Conservation (phyloP, 805 yeast species). For the Geotrichum ghanense region DNA sequence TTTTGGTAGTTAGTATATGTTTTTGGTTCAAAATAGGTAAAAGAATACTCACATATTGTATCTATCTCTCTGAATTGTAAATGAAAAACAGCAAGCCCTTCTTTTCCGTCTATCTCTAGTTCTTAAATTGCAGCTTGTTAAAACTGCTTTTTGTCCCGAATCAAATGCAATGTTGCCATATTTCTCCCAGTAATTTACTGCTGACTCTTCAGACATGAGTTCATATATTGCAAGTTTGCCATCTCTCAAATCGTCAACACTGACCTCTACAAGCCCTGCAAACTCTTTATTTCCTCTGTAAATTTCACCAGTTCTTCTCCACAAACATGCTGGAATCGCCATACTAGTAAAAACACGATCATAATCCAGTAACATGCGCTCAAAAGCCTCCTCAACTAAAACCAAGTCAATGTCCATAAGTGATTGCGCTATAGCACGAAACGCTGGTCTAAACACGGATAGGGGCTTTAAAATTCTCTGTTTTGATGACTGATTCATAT, state of each 20-base stretch:
- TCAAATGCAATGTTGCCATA: conserved; percentile 95
- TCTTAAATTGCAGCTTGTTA: conserved; percentile 81
- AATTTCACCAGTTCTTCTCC: conserved; percentile 96
- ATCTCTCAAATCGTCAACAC: conserved; percentile 81
- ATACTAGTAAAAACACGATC: conserved; percentile 92
- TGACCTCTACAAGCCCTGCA: conserved; percentile 83
- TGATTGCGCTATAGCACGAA: conserved; percentile 82
- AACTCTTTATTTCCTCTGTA: conserved; percentile 92
- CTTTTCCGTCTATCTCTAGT: conserved; percentile 72
- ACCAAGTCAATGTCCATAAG: conserved; percentile 85
- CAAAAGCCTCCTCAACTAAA: conserved; percentile 87
- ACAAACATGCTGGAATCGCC: conserved; percentile 96
- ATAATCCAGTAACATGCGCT: conserved; percentile 83
- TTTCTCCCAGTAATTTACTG: conserved; percentile 96
- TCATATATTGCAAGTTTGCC: conserved; percentile 90
- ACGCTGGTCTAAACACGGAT: conserved; percentile 81
- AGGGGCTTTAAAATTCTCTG: conserved; percentile 80
- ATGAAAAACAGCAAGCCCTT: conserved; percentile 84
- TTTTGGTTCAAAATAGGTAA: neutral
- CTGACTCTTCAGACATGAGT: conserved; percentile 89
- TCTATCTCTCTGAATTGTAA: conserved; percentile 83
- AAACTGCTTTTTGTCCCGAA: conserved; percentile 86
- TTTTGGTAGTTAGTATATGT: neutral
- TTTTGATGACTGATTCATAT: conserved; percentile 75
- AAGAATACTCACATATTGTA: conserved; percentile 49